Base-by-base conservation (phyloP, 2,329 filamentous ascomycete genomes). In the Metarhizium album region DNA sequence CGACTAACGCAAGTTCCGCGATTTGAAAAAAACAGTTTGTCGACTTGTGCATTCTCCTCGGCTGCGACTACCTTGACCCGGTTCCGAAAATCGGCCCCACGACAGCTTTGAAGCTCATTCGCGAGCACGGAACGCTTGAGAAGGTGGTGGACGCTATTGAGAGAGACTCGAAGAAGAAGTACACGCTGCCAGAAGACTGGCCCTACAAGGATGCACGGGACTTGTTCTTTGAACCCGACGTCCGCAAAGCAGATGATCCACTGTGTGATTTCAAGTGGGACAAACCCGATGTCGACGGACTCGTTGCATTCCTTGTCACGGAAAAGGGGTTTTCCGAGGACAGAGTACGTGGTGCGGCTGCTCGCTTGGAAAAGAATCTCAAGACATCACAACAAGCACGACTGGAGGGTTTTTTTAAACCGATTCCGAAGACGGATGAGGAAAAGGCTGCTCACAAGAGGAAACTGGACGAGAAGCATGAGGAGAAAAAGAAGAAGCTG, bases 181-280 rank as follows among this genome's bases (percentile, higher is more conserved):
- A 86, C 69, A 79, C 77, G 1, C 75, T 98, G 13, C 93, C 93
- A 0, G 90, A 95, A n/a, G 88, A 96, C 70, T 98, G 93, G 91
- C 93, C 93, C 0, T 98, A 85, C 67, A 76, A 85, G 59, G 90
- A 98, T 61, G 94, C 93, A 7, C 87, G 94, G 40, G 82, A 90
- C 18, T 81, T 98, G 27, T 97, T 98, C 73, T 84, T 94, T 64
- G 77, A 91, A 59, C 93, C 93, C 0, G 90, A 97, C 59, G 91
- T 98, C 24, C 84, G 86, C 35, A 67, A 79, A 43, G 90, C 91
- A 23, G 87, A 94, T 58, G 80, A 94, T 61, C 82, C 87, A 1
- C 82, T 89, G 13, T 97, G 90, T 68, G 90, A 98, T 65, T 95
- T 97, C 75, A 96, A 95, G 69, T 98, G 94, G 93, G 90, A 96